These are phyloP conservation scores for Xylogone sp. DNA, from an alignment of 2,329 filamentous ascomycete genomes.

Conservation along the genomic window DNA sequence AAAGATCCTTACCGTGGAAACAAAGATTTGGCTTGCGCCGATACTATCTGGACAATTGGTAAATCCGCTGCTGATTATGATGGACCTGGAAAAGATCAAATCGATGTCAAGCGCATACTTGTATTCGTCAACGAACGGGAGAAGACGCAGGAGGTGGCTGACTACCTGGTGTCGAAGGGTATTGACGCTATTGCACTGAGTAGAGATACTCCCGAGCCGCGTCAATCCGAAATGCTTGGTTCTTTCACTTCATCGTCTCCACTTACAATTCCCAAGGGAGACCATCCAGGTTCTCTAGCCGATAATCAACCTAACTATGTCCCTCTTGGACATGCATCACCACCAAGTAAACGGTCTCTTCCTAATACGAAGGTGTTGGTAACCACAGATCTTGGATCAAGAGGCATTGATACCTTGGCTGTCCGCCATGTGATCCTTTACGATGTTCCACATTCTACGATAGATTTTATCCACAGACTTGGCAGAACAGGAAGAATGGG, in stretches of 20 bases:
- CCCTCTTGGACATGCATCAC: slow-evolving; percentile 20
- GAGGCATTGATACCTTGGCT: slow-evolving; percentile 90
- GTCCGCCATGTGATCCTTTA: slow-evolving; percentile 91
- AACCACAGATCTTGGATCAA: slow-evolving; percentile 85
- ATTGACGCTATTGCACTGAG: slow-evolving; percentile 85
- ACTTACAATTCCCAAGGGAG: slow-evolving; percentile 29
- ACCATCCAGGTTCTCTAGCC: slow-evolving; percentile 35
- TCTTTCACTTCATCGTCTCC: slow-evolving; percentile 58
- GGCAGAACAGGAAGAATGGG: slow-evolving; percentile 93
- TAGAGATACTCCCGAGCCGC: slow-evolving; percentile 75
- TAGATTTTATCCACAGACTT: slow-evolving; percentile 96
- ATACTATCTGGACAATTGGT: slow-evolving; percentile 90
- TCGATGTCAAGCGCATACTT: slow-evolving; percentile 78
- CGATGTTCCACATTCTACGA: slow-evolving; percentile 95
- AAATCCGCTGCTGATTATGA: slow-evolving; percentile 64
- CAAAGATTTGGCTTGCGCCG: slow-evolving; percentile 88
- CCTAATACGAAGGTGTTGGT: slow-evolving; percentile 86
- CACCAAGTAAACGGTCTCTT: slow-evolving; percentile 36
- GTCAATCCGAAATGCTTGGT: slow-evolving; percentile 72
- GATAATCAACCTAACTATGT: slow-evolving; percentile 31
- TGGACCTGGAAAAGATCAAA: slow-evolving; percentile 47
- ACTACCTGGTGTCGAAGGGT: slow-evolving; percentile 77
- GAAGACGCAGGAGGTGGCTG: slow-evolving; percentile 74
- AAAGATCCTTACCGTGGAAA: slow-evolving; percentile 93
- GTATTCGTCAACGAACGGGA: slow-evolving; percentile 98